phyloP scores from a whole-genome alignment of 768 basidiomycete genomes.

The Candolleomyces eurysporus region DNA sequence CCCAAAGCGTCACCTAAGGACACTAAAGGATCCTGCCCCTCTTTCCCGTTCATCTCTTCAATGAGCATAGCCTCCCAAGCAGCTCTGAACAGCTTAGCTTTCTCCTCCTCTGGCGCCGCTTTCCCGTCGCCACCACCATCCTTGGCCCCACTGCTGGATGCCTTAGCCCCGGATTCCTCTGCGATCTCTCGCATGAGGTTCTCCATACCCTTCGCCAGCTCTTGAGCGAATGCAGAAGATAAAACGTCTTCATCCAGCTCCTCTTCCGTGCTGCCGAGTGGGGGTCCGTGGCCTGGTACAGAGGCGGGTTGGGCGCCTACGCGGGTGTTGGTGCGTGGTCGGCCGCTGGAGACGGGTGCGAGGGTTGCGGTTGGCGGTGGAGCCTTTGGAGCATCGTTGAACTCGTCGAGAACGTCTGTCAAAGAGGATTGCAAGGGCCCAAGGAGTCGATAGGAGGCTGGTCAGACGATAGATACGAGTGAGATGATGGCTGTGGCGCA shows the following conservation, averaged over 20 bases:
- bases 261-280: constrained; percentile 26
- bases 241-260: constrained; percentile 37
- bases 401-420: constrained; percentile 48
- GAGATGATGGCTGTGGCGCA: constrained; percentile 13
- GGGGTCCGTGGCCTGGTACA: constrained; percentile 31
- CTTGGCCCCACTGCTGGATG: not conserved
- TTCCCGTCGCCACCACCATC: constrained; percentile 17
- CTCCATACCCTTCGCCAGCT: constrained; percentile 52
- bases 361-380: constrained; percentile 31
- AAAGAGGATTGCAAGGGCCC: not conserved
- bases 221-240: constrained; percentile 41
- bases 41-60: constrained; percentile 53
- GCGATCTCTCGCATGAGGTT: constrained; percentile 44
- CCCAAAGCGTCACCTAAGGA: constrained; percentile 16
- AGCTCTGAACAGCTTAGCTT: constrained; percentile 44
- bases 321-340: constrained; percentile 49
- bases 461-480: not conserved
- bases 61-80: constrained; percentile 74
- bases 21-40: constrained; percentile 17
- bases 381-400: constrained; percentile 24
- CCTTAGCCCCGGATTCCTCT: constrained; percentile 20
- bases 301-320: constrained; percentile 41
- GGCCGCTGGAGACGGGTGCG: constrained; percentile 22
- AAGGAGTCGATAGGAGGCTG: constrained; percentile 1
- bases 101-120: constrained; percentile 21